These are phyloP conservation scores for Apiotrichum mycotoxinovorans DNA, from an alignment of 1,284 basidiomycete species.

Conservation along the genomic window DNA sequence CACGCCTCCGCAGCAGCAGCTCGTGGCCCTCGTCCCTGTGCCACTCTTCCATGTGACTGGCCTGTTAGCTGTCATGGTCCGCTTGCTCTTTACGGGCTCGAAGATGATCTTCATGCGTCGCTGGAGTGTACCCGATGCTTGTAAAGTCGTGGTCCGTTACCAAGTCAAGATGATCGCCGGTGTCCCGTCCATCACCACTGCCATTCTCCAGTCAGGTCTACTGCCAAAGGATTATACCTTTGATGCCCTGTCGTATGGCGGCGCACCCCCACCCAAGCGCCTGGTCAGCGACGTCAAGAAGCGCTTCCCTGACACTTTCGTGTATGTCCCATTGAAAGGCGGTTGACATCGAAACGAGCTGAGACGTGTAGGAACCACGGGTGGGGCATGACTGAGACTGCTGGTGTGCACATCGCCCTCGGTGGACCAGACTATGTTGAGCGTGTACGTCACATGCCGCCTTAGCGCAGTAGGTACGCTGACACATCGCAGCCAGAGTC, in stretches of 20 bases:
- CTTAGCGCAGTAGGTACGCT: background rate
- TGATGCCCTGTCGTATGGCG: conserved; percentile 43
- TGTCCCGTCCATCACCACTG: conserved; percentile 38
- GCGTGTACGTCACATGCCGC: background rate
- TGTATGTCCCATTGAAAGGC: background rate
- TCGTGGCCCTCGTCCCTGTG: conserved; percentile 29
- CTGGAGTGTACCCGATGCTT: conserved; percentile 37
- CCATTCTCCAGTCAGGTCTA: conserved; percentile 33
- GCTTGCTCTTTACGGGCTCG: conserved; percentile 23
- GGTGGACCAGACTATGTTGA: conserved; percentile 32
- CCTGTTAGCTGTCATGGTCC: conserved; percentile 38
- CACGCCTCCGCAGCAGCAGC: conserved; percentile 2
- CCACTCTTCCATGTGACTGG: conserved; percentile 48
- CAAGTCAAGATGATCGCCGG: conserved; percentile 25
- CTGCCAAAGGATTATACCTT: conserved; percentile 20
- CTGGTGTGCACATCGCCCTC: conserved; percentile 10
- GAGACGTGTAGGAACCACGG: conserved; percentile 8
- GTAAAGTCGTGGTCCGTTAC: conserved; percentile 28
- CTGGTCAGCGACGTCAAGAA: conserved; percentile 29
- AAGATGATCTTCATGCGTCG: conserved; percentile 39
- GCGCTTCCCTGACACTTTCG: conserved; percentile 31
- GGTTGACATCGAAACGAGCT: background rate
- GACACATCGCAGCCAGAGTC: conserved; percentile 8
- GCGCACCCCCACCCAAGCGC: conserved; percentile 39
- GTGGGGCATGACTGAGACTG: conserved; percentile 18